These are phyloP conservation scores for Phaeoacremonium minimum DNA, from an alignment of 2,329 filamentous ascomycete genomes.

Conservation along the genomic window DNA sequence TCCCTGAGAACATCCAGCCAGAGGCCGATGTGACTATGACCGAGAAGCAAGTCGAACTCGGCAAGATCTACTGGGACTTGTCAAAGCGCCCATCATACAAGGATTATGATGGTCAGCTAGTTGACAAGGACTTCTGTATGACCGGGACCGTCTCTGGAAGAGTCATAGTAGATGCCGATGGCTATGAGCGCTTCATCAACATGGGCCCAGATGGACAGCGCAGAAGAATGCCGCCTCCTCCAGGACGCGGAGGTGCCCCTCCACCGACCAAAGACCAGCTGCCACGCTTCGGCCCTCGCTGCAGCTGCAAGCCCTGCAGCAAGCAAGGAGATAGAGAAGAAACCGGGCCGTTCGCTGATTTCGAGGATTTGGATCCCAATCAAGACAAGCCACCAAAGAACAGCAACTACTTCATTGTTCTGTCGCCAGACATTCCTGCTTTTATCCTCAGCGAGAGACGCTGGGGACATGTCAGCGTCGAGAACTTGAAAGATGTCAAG, in stretches of 20 bases:
- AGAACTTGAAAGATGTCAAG: conserved; percentile 30
- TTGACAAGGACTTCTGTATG: conserved; percentile 18
- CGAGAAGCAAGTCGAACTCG: conserved; percentile 32
- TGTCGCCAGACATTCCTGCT: conserved; percentile 38
- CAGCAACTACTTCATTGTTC: conserved; percentile 38
- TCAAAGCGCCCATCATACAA: conserved; percentile 39
- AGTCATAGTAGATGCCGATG: conserved; percentile 37
- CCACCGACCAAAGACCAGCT: conserved; percentile 24
- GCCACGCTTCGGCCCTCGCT: conserved; percentile 34
- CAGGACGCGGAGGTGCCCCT: conserved; percentile 2
- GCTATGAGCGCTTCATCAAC: conserved; percentile 28
- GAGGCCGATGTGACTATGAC: conserved; percentile 22
- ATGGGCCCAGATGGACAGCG: conserved; percentile 16
- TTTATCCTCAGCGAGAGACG: conserved; percentile 39
- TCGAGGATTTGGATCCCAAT: conserved; percentile 34
- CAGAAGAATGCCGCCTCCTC: conserved; percentile 4
- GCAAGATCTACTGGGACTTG: conserved; percentile 42
- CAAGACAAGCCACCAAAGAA: conserved; percentile 27
- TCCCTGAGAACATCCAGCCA: conserved; percentile 27
- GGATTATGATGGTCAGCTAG: conserved; percentile 38
- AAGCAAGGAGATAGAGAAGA: conserved; percentile 12
- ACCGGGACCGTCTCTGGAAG: conserved; percentile 26
- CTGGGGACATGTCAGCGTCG: conserved; percentile 38
- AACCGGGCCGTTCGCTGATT: conserved; percentile 28
- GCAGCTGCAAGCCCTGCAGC: conserved; percentile 32